These are phyloP conservation scores for Theobroma grandiflorum DNA, from an alignment of 441 rosid species.

Conservation along the genomic window DNA sequence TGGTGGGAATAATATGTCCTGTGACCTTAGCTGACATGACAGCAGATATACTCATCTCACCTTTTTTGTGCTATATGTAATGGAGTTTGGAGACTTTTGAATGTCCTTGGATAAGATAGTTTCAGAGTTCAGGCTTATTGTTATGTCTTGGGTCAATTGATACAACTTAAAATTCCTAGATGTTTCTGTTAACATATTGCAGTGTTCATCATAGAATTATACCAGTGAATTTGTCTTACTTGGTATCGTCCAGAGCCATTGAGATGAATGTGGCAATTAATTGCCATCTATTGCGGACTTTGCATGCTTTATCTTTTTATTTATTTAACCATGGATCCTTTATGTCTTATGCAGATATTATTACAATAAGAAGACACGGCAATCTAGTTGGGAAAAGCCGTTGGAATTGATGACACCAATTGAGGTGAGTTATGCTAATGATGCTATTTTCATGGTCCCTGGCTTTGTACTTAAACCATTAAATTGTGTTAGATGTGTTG, in stretches of 20 bases:
- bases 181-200: background rate
- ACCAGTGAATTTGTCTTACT: background rate
- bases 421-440: constrained; percentile 68
- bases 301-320: constrained; percentile 7
- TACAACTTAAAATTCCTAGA: background rate
- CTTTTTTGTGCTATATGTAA: background rate
- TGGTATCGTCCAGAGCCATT: background rate
- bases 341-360: constrained; percentile 67
- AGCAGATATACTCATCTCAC: constrained; percentile 4
- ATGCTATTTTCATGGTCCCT: constrained; percentile 25
- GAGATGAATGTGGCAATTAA: background rate
- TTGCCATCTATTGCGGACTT: background rate
- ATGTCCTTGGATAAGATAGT: background rate
- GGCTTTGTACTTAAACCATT: constrained; percentile 7
- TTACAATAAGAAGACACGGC: constrained; percentile 83
- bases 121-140: background rate
- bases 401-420: constrained; percentile 91
- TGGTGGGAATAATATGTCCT: constrained; percentile 16
- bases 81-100: background rate
- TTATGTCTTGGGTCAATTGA: constrained; percentile 13
- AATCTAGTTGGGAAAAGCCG: constrained; percentile 99
- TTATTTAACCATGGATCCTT: constrained; percentile 14
- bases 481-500: constrained; percentile 20
- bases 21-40: background rate
- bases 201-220: background rate